Percentiles rank a stretch among this genome's conserved stretches.
Conservation (phyloP, 2,329 filamentous ascomycete genomes). For the Monosporascus sp. region DNA sequence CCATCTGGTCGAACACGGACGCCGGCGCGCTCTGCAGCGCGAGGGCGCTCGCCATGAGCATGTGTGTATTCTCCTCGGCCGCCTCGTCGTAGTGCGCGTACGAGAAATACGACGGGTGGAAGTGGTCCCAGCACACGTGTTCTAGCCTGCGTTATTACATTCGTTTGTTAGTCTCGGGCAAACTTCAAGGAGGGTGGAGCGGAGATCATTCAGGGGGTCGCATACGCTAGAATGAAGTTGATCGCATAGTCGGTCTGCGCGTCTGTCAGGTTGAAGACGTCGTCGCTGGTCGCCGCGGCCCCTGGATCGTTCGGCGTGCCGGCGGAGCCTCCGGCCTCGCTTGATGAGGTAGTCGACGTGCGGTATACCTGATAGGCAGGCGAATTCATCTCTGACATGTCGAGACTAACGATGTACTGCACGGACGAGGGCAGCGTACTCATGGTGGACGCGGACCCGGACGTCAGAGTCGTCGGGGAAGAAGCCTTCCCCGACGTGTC, state of each 20-base stretch:
- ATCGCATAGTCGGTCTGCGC: constrained; percentile 40
- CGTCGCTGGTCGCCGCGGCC: background rate
- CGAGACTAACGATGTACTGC: constrained; percentile 28
- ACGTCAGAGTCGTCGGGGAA: background rate
- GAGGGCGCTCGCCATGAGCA: constrained; percentile 22
- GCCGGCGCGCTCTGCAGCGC: constrained; percentile 19
- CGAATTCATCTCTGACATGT: constrained; percentile 36
- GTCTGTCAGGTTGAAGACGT: constrained; percentile 21
- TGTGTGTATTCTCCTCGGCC: constrained; percentile 18
- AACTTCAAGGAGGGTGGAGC: background rate
- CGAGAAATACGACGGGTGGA: constrained; percentile 34
- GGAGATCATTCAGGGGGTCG: background rate
- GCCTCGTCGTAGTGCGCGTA: constrained; percentile 25
- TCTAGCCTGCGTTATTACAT: constrained; percentile 35
- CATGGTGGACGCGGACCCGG: constrained; percentile 2
- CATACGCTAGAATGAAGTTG: constrained; percentile 50
- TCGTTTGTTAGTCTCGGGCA: background rate
- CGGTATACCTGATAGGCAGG: constrained; percentile 38
- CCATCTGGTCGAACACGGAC: constrained; percentile 9
- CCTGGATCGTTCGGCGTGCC: background rate
- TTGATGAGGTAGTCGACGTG: constrained; percentile 6
- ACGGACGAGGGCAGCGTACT: constrained; percentile 2
- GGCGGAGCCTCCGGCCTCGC: background rate
- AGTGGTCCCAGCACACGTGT: constrained; percentile 48
- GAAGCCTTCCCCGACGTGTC: background rate